Evolutionary conservation across 331 rosid species (phyloP), one percentile per base, ranked within the genome.

Genomic region (Phaseolus coccineus): DNA sequence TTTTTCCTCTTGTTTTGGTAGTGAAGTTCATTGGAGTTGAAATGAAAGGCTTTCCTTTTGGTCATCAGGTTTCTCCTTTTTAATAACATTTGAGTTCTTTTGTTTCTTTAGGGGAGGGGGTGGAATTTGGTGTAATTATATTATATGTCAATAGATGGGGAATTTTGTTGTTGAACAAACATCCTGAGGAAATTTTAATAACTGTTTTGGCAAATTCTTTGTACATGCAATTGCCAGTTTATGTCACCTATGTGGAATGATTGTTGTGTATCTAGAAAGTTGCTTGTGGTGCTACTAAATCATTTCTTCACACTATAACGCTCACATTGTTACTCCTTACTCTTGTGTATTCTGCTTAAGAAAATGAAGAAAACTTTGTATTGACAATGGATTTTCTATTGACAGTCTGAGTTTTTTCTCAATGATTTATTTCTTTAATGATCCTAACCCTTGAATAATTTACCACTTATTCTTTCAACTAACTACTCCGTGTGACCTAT

Each of bases 21-120:
- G 90, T 78, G 85, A 81, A 71, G 81, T 74, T 80, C 84, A 56
- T 86, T 81, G 89, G 84, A 86, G 85, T 82, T 84, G 73, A 75
- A 58, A 52, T 82, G 83, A 87, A 74, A 67, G 82, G 53, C 42
- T 73, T 77, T 73, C 77, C 65, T 75, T 76, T 63, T 80, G 79
- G 72, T 81, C 80, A 7, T 59, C 35, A 42, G 69, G 51, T 63
- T 77, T 64, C 30, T 59, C 42, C 24, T 51, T 56, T 24, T 67
- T 5, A 28, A 42, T 73, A 15, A 53, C 51, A 8, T 52, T 35
- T 50, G 58, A 37, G 24, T 85, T 84, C 31, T 40, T 73, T 56
- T 62, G 77, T 72, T 58, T 80, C 37, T 74, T 79, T 52, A 73
- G 84, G 85, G 85, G 83, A 78, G 85, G 81, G 81, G 51, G 35